These are phyloP conservation scores for Fusarium pilosicola DNA, from an alignment of 2,329 filamentous ascomycete species.

Conservation along the genomic window DNA sequence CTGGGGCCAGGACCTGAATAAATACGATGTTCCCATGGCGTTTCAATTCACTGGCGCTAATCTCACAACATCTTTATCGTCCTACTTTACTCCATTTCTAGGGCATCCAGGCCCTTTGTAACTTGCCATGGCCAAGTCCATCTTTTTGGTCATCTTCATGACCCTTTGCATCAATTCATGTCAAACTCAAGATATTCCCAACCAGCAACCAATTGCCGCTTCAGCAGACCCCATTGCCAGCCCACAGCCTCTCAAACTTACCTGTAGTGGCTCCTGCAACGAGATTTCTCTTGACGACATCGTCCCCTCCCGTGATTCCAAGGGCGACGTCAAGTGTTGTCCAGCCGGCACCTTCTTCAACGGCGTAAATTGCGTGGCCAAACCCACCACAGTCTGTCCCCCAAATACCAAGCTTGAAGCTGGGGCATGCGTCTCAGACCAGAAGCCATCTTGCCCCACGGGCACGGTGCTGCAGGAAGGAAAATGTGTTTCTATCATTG, in stretches of 20 bases:
- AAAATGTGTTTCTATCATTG: too few species aligned
- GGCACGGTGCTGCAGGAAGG: too few species aligned
- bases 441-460: too few species aligned
- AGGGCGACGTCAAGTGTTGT: not conserved
- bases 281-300: not conserved
- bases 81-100: accelerated
- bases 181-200: not conserved
- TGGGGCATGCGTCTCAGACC: too few species aligned
- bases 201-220: not conserved
- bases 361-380: not conserved
- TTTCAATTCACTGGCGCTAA: not conserved
- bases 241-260: not conserved
- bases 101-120: accelerated
- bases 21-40: too few species aligned
- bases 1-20: too few species aligned
- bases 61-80: too few species aligned
- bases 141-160: not conserved
- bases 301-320: too few species aligned
- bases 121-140: not conserved
- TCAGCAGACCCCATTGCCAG: not conserved
- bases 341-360: not conserved
- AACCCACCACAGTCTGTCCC: not conserved
- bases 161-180: not conserved
- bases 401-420: too few species aligned
- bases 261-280: not conserved